Base-by-base conservation (phyloP, 768 basidiomycete species). In the Lenzites betulinus region DNA sequence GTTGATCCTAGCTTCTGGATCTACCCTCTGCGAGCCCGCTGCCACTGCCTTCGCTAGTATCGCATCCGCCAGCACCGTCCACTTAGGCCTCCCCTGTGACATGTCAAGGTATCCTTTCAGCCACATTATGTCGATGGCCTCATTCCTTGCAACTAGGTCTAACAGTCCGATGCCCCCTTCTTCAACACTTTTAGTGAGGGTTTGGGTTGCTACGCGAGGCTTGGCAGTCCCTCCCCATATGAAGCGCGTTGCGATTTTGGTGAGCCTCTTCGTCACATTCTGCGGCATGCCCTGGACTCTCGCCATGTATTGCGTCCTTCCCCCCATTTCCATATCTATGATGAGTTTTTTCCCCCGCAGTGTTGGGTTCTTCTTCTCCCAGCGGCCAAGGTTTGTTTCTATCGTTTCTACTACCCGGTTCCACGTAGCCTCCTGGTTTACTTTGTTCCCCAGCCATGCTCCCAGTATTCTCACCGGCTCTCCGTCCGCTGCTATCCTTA, bases 261-360 rank as follows among this genome's bases (percentile, higher is more conserved):
- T 7, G 16, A n/a, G 18, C 5, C 18, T 9, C 28, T 28, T 28
- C 42, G 28, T 26, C 18, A 60, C 43, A 4, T 3, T 28, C 16
- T 25, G 25, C 11, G 69, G 69, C 69, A 70, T 70, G 8, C 67
- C 67, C 47, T 70, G 65, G 12, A 64, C 69, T 20, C 55, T 61
- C 0, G 69, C 47, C 16, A 57, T 6, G 41, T 16, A 42, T 18
- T 42, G 41, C 11, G 41, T 42, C 11, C 26, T 11, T 12, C 42
- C 42, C 2, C 61, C 66, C 0, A 70, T 30, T 0, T 64, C 41
- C 41, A 42, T 42, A 6, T 20, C 16, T 16, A 42, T 18, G 5
- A 42, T 13, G 6, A 42, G 51, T 15, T 30, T 35, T 26, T 25
- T 52, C 3, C 51, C 50, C 7, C 25, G 25, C 7, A 52, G 39